Evolutionary conservation across 768 basidiomycete species (phyloP).

Genomic region (Mycena alexandri): DNA sequence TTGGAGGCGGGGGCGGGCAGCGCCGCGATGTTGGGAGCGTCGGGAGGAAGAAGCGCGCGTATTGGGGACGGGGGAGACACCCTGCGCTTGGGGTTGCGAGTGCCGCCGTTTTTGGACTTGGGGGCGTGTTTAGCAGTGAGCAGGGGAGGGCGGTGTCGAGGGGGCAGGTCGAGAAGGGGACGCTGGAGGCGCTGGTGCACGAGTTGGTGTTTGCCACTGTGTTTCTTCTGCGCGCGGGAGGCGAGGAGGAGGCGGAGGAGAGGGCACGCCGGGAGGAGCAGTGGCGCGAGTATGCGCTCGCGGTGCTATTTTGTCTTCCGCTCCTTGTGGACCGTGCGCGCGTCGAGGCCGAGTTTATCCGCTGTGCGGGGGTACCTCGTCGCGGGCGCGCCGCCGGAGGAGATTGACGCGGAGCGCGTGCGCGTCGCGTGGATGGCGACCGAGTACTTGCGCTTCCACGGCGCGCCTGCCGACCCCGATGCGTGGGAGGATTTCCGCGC

Average conservation of each 20-base stretch:
- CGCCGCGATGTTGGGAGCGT: constrained; percentile 45
- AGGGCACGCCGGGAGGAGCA: constrained; percentile 42
- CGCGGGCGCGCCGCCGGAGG: constrained; percentile 63
- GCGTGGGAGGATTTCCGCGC: constrained; percentile 72
- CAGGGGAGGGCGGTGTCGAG: not conserved
- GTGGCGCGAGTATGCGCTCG: constrained; percentile 76
- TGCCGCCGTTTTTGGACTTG: constrained; percentile 12
- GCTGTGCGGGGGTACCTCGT: constrained; percentile 77
- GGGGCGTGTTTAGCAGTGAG: constrained; percentile 13
- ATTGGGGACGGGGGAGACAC: constrained; percentile 75
- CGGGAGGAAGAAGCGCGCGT: constrained; percentile 34
- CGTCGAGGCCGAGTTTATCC: constrained; percentile 79
- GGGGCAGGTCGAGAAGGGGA: constrained; percentile 68
- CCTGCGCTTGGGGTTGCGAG: constrained; percentile 49
- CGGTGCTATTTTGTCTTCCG: constrained; percentile 73
- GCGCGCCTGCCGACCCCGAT: constrained; percentile 60
- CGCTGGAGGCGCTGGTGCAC: constrained; percentile 83
- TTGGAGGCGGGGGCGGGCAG: constrained; percentile 66
- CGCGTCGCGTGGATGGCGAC: constrained; percentile 75
- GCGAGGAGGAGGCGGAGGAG: constrained; percentile 27
- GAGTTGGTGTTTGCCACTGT: constrained; percentile 86
- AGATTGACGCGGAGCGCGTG: constrained; percentile 47
- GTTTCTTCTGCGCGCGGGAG: constrained; percentile 53
- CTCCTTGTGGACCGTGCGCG: constrained; percentile 62
- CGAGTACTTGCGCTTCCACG: constrained; percentile 74